Base-by-base conservation (phyloP, 495 filamentous ascomycete genomes). In the Trichodelitschia bisporula region DNA sequence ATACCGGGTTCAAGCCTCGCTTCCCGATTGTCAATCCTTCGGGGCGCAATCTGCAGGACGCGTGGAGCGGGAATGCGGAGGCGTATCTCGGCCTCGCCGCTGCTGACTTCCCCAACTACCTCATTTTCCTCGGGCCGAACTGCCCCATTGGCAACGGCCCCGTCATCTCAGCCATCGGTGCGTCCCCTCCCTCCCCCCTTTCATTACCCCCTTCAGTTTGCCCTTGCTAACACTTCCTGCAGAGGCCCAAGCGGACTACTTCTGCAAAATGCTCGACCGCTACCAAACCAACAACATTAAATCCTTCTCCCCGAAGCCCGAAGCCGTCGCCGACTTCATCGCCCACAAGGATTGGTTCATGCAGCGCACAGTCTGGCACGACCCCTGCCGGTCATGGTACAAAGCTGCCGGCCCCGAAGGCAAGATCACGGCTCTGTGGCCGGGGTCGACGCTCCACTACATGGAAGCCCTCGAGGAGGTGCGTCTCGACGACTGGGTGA, bases 321-420 rank as follows among this genome's bases (percentile, higher is more conserved):
- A 57, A 4, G 55, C 55, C 2, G 51, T 62, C 6, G 34, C 42
- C 15, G 51, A 48, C 4, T 63, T 68, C 33, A 55, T 53, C 9
- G 35, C 31, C 10, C 51, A 61, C 32, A 57, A 56, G 28, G 52
- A 62, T 35, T 40, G 50, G 14, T 63, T 60, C 36, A 58, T 64
- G 37, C 34, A 48, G 8, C 42, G 44, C 13, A 62, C 55, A 1
- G 56, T 62, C 1, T 67, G 58, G 43, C 40, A 46, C 3, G 38
- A 48, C 19, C 44, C 54, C 11, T 67, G 63, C 34, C 51, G 55
- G 11, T 61, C 56, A n/a, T 64, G 61, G 60, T 64, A 67, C 38
- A 66, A 62, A 36, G 47, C 47, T 9, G 33, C 45, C 18, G 14
- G 9, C 30, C 51, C 35, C 4, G 37, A 37, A 14, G 39, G 40